These are phyloP conservation scores for Yamadazyma trypodendri DNA, from an alignment of 1,139 yeast genomes.

Conservation along the genomic window DNA sequence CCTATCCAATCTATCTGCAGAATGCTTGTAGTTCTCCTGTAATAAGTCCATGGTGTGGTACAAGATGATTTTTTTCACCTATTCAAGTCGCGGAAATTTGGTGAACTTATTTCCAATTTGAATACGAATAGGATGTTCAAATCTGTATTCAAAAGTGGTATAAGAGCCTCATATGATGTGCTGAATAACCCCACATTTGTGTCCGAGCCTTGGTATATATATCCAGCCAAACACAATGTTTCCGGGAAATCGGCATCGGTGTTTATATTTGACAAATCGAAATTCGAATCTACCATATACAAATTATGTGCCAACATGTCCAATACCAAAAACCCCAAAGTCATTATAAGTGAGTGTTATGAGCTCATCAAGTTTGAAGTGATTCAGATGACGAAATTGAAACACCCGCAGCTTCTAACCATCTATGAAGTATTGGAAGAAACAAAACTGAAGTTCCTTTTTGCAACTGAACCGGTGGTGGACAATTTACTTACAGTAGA, in stretches of 20 bases:
- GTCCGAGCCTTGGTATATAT: constrained; percentile 83
- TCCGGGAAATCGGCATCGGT: constrained; percentile 68
- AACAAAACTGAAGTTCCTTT: constrained; percentile 70
- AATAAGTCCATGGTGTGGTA: constrained; percentile 44
- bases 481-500: constrained; percentile 55
- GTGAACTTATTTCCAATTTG: background rate
- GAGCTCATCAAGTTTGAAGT: constrained; percentile 52
- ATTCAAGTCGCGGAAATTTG: constrained; percentile 1
- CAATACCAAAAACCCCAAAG: constrained; percentile 37
- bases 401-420: constrained; percentile 84
- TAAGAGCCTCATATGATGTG: constrained; percentile 70
- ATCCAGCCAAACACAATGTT: constrained; percentile 72
- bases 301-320: constrained; percentile 50
- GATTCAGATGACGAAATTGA: constrained; percentile 69
- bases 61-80: background rate
- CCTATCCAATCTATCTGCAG: constrained; percentile 66
- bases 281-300: constrained; percentile 57
- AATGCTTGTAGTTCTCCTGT: constrained; percentile 53
- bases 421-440: constrained; percentile 88
- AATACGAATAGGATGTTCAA: constrained; percentile 25
- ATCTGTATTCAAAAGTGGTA: constrained; percentile 57
- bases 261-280: constrained; percentile 83
- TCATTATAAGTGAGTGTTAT: constrained; percentile 38
- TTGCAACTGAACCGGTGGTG: constrained; percentile 80
- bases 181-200: constrained; percentile 73